Evolutionary conservation across 768 basidiomycete species (phyloP), one percentile per base, ranked within the genome.

Genomic region (Rhizopogon salebrosus): DNA sequence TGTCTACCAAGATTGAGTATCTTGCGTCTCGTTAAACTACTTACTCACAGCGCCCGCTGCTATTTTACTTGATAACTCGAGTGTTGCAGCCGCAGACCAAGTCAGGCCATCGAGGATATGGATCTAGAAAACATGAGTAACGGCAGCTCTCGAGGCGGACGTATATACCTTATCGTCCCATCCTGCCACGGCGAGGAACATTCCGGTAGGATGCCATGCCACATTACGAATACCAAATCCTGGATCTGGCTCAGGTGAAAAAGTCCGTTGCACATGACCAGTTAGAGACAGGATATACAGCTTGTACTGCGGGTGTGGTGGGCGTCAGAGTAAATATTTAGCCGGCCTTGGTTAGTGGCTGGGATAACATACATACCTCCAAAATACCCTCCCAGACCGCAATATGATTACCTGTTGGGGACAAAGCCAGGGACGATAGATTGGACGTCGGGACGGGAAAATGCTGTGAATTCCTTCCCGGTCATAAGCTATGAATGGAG

Each of bases 141-240:
- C n/a, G 26, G 16, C 6, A 16, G 35, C 51, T 29, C 29, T 42
- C 49, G 23, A 51, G 41, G 41, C 4, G 11, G 48, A 4, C 37
- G 20, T 3, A 58, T 71, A 38, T 51, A 88, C 92, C 70, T 87
- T 91, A 60, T 94, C 92, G 68, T 95, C 92, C 83, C 87, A 94
- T 10, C 94, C 94, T 11, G 83, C 85, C 0, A 94, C 75, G 2
- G 85, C 88, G 8, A 97, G 71, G 64, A 89, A 94, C 62, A 80
- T 74, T 4, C 93, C 91, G 51, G 75, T 86, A 3, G 93, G 94
- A 68, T 94, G 90, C 94, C 94, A 98, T 18, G 80, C 71, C 1
- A 86, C 84, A 54, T 72, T 75, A 9, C 92, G 80, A 39, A 97
- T 83, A 6, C 94, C 94, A 52, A 94, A 80, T 14, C 87, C 90